Conservation (phyloP, 2,329 filamentous ascomycete species). For the Xylariaceae sp. region DNA sequence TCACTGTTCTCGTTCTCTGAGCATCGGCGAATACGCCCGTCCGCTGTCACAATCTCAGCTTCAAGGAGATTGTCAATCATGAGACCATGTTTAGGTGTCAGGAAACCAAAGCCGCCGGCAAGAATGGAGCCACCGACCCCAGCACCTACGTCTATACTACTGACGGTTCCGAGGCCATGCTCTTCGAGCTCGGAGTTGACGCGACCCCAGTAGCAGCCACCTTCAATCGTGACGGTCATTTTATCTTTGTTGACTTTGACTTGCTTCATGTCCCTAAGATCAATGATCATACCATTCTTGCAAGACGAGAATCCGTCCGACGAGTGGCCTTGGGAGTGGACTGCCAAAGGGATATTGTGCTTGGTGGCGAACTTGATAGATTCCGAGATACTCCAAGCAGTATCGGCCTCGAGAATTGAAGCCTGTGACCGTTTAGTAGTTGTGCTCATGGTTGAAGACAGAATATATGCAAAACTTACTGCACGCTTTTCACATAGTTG, state of each 20-base stretch:
- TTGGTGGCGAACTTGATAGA: conserved; percentile 42
- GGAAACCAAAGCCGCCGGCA: conserved; percentile 56
- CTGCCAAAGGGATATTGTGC: conserved; percentile 45
- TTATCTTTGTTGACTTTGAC: conserved; percentile 45
- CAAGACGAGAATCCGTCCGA: conserved; percentile 48
- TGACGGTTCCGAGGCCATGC: conserved; percentile 54
- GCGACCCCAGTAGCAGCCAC: conserved; percentile 51
- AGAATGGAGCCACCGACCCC: conserved; percentile 57
- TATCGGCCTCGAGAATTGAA: too few relatives aligned
- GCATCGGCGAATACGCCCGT: conserved; percentile 34
- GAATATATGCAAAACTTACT: too few relatives aligned
- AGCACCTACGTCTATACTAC: conserved; percentile 60
- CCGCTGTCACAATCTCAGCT: conserved; percentile 37
- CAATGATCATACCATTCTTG: conserved; percentile 51
- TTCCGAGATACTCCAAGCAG: too few relatives aligned
- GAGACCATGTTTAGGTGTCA: conserved; percentile 52
- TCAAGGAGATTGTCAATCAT: conserved; percentile 39
- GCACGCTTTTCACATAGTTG: too few relatives aligned
- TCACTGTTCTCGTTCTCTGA: conserved; percentile 41
- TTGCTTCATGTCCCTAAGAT: conserved; percentile 47
- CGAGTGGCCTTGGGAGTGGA: conserved; percentile 54
- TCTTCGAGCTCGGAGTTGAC: conserved; percentile 49
- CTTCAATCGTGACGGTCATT: conserved; percentile 45
- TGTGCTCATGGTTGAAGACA: too few relatives aligned
- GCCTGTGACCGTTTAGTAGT: too few relatives aligned